Evolutionary conservation across 176 grass and related monocot species (phyloP), one percentile per base, ranked within the genome.

Genomic region (Tuctoria greenei): DNA sequence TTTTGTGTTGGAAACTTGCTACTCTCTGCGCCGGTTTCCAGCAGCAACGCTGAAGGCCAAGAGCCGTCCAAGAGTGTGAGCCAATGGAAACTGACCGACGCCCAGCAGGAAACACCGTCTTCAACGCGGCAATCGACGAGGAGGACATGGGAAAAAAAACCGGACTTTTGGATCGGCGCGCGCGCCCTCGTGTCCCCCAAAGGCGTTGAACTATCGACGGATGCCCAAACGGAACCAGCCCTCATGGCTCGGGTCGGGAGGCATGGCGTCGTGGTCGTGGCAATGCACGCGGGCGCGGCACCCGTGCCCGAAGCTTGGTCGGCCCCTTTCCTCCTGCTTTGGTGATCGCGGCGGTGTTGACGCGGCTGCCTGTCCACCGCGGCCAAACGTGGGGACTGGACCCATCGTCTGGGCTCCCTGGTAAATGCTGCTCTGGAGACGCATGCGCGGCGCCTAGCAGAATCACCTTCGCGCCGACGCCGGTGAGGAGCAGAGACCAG

Each of bases 181-280:
- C 79, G 31, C 68, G 58, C 35, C 59, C 68, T 64, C 79, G 79
- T 72, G 79, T 31, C 44, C 79, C 79, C 59, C 67, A 5, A 34
- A 10, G 24, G 20, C 43, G 31, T 63, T 10, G 42, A 51, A 39
- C 11, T 1, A 40, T 31, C 31, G 31, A 31, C 31, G 31, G 31
- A 31, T 31, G 31, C 31, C 31, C 31, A 31, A 31, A 31, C 31
- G 31, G 31, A 44, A 44, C 44, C 44, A 46, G 44, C 44, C 44
- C 39, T 7, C 6, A 39, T 20, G 57, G 57, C 6, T 60, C 25
- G 12, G 57, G 57, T 60, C 25, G 57, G 57, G 57, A 27, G 10
- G 54, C 20, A 3, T 16, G 16, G 43, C 31, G 3, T 31, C 31
- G 31, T n/a, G n/a, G n/a, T n/a, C n/a, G n/a, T n/a, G n/a, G n/a